phyloP scores from a whole-genome alignment of 257 asterid genomes.

The Henckelia pumila region DNA sequence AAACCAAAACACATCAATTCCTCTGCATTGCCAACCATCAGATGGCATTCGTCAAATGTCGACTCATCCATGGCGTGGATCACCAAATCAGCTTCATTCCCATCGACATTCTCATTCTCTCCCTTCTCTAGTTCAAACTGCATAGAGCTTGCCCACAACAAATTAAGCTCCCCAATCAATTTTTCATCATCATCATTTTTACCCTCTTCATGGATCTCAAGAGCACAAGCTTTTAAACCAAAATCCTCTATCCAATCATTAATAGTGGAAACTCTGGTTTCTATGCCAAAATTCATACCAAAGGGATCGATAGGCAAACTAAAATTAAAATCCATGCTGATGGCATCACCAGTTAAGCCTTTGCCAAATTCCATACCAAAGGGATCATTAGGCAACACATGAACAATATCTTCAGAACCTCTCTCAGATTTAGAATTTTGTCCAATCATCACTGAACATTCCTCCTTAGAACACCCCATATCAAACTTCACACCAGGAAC shows the following conservation, averaged over 20 bases:
- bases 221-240: conserved; percentile 35
- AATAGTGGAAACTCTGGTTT: conserved; percentile 39
- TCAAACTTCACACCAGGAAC: conserved; percentile 28
- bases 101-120: conserved; percentile 28
- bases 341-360: conserved; percentile 41
- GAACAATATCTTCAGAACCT: conserved; percentile 44
- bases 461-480: conserved; percentile 33
- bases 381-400: conserved; percentile 64
- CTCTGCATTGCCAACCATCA: conserved; percentile 29
- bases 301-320: conserved; percentile 71
- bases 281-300: conserved; percentile 35
- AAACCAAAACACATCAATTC: conserved; percentile 42
- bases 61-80: conserved; percentile 28
- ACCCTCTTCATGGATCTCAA: conserved; percentile 37
- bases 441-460: conserved; percentile 14
- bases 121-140: conserved; percentile 33
- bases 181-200: conserved; percentile 27
- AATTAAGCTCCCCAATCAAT: conserved; percentile 35
- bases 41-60: conserved; percentile 18
- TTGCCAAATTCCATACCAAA: conserved; percentile 20
- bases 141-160: conserved; percentile 36
- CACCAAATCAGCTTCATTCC: conserved; percentile 17
- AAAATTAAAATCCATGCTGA: conserved; percentile 29
- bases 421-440: conserved; percentile 34
- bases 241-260: conserved; percentile 52